Evolutionary conservation across 2,329 filamentous ascomycete genomes (phyloP).

Genomic region (Pezicula radicicola): DNA sequence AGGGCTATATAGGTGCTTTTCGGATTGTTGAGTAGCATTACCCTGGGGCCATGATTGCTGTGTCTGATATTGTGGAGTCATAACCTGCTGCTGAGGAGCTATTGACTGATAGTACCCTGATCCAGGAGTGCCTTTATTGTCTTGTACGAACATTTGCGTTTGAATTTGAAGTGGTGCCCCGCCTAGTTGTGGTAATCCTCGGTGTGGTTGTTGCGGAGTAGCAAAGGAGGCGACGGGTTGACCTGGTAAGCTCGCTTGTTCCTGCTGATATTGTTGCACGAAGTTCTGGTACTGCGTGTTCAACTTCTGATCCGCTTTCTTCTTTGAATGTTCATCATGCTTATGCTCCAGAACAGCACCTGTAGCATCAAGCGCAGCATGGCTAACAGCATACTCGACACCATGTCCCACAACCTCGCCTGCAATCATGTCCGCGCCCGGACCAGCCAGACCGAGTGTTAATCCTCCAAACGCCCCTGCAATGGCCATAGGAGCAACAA

Average conservation of each 20-base stretch:
- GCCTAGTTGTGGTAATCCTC: not conserved
- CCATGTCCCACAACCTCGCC: slow-evolving; percentile 34
- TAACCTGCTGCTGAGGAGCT: no score
- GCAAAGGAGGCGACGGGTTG: not conserved
- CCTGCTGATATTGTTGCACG: slow-evolving; percentile 26
- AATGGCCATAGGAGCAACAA: slow-evolving; percentile 36
- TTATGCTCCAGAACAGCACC: slow-evolving; percentile 33
- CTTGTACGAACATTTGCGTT: no score
- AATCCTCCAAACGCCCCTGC: slow-evolving; percentile 34
- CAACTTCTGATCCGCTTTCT: slow-evolving; percentile 31
- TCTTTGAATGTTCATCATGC: slow-evolving; percentile 31
- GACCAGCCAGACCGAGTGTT: slow-evolving; percentile 32
- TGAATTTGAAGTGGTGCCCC: no score
- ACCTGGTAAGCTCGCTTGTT: slow-evolving; percentile 21
- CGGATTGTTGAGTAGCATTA: no score
- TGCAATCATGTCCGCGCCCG: slow-evolving; percentile 33
- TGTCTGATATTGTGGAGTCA: no score
- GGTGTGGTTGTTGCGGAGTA: not conserved
- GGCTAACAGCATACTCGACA: slow-evolving; percentile 31
- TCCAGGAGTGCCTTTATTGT: no score
- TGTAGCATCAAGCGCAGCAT: slow-evolving; percentile 33
- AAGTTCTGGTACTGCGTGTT: slow-evolving; percentile 31
- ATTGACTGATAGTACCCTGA: no score
- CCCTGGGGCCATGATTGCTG: no score
- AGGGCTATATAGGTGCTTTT: no score